A percentile compares a stretch with the other conserved stretches of the same genome.
phyloP scores from a whole-genome alignment of 2,329 filamentous ascomycete species.

The Cryphonectria japonica region DNA sequence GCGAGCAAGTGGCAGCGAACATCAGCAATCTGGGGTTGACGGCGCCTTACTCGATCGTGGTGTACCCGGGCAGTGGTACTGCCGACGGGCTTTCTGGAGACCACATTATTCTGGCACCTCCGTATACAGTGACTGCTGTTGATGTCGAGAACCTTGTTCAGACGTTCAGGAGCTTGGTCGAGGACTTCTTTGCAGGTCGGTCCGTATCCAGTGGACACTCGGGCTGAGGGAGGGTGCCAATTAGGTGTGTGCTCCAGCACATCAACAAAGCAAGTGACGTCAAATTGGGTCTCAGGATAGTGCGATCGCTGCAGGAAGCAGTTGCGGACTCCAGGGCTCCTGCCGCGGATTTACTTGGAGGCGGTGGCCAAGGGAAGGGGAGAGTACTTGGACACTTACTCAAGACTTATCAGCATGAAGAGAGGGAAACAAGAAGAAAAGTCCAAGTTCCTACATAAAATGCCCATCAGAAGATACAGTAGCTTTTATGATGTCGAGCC shows the following conservation, averaged over 20 bases:
- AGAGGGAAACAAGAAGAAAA: not conserved
- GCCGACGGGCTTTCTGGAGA: conserved; percentile 66
- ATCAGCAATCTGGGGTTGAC: conserved; percentile 40
- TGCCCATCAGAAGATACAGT: not conserved
- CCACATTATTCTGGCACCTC: conserved; percentile 70
- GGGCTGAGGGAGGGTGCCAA: not conserved
- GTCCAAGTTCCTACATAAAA: not conserved
- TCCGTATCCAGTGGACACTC: no score
- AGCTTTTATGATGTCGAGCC: not conserved
- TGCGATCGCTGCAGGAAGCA: not conserved
- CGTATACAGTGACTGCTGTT: conserved; percentile 63
- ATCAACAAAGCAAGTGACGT: not conserved
- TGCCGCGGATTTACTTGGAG: not conserved
- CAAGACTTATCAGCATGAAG: not conserved
- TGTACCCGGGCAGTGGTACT: conserved; percentile 68
- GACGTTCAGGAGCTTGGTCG: conserved; percentile 53
- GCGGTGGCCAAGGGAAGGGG: not conserved
- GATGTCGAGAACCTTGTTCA: conserved; percentile 62
- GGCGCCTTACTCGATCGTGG: conserved; percentile 41
- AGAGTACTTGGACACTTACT: not conserved
- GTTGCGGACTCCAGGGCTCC: not conserved
- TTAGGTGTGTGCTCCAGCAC: not conserved
- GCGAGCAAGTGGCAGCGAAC: conserved; percentile 38
- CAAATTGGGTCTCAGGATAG: not conserved
- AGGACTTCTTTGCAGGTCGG: conserved; percentile 47